A percentile compares a stretch with the other conserved stretches of the same genome.
These are phyloP conservation scores for Arthrobotrys entomopaga DNA, from an alignment of 2,329 filamentous ascomycete species.

Conservation along the genomic window DNA sequence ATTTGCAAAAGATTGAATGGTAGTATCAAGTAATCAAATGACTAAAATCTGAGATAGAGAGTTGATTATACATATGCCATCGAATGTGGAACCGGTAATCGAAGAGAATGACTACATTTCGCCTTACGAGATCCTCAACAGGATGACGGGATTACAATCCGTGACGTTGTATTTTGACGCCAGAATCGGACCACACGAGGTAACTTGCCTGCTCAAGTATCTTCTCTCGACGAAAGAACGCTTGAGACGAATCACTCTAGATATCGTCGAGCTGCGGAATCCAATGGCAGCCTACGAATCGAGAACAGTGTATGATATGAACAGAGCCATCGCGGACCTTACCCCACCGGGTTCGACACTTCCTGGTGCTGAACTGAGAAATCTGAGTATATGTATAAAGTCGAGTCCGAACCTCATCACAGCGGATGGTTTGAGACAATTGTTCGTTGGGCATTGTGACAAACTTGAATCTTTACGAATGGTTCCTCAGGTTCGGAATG, in stretches of 20 bases:
- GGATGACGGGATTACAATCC: slow-evolving; percentile 27
- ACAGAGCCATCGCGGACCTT: slow-evolving; percentile 1
- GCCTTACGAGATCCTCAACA: slow-evolving; percentile 44
- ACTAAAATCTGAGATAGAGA: slow-evolving; percentile 27
- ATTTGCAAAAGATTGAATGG: too few species aligned
- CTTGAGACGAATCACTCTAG: slow-evolving; percentile 21
- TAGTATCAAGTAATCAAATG: too few species aligned
- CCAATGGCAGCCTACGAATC: slow-evolving; percentile 40
- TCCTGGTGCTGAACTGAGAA: slow-evolving; percentile 2
- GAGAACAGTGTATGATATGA: slow-evolving; percentile 28
- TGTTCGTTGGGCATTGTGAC: slow-evolving; percentile 32
- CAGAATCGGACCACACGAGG: slow-evolving; percentile 8
- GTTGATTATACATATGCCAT: slow-evolving; percentile 40
- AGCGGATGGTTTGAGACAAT: background rate
- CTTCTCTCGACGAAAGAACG: slow-evolving; percentile 32
- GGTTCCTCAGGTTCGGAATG: slow-evolving; percentile 10
- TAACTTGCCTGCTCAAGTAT: slow-evolving; percentile 27
- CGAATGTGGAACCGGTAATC: slow-evolving; percentile 16
- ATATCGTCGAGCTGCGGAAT: slow-evolving; percentile 14
- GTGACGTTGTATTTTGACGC: slow-evolving; percentile 44
- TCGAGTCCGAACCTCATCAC: background rate
- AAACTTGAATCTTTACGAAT: slow-evolving; percentile 6
- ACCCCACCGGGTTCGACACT: background rate
- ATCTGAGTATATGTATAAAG: slow-evolving; percentile 32
- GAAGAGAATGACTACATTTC: slow-evolving; percentile 34